phyloP scores from a whole-genome alignment of 148 eudicot genomes.

The Vaccinium myrtillus region DNA sequence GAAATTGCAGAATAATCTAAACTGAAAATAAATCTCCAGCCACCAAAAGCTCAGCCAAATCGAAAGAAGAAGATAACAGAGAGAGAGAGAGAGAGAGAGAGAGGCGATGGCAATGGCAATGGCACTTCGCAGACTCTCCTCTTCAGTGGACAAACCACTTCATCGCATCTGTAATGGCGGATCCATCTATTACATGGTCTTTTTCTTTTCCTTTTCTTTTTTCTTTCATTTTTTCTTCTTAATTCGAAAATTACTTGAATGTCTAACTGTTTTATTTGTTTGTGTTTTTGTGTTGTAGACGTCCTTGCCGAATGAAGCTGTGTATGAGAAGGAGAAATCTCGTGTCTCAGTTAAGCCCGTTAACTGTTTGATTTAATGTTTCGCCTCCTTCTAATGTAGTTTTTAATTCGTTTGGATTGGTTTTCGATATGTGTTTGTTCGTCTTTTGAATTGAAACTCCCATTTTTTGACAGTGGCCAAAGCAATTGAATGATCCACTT shows the following conservation, averaged over 20 bases:
- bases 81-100: conserved; percentile 10
- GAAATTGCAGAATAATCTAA: background rate
- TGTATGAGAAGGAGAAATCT: conserved; percentile 59
- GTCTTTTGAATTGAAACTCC: background rate
- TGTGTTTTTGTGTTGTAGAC: conserved; percentile 38
- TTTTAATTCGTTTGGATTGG: background rate
- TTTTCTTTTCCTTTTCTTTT: background rate
- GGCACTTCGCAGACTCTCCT: conserved; percentile 81
- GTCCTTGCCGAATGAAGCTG: conserved; percentile 75
- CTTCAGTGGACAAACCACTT: conserved; percentile 62
- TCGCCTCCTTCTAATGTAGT: conserved; percentile 9
- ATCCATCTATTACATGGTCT: conserved; percentile 68
- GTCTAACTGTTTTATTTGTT: background rate
- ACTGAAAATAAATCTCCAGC: conserved; percentile 25
- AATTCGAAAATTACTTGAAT: background rate
- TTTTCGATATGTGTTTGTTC: background rate
- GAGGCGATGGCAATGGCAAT: conserved; percentile 78
- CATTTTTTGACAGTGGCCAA: conserved; percentile 68
- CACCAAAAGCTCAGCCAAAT: conserved; percentile 48
- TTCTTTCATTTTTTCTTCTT: background rate
- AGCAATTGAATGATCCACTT: conserved; percentile 89
- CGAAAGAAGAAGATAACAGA: background rate
- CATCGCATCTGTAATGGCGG: conserved; percentile 56
- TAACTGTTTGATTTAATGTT: conserved; percentile 13
- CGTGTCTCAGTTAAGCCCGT: conserved; percentile 61